Base-by-base conservation (phyloP, 371 early-diverging fungal species). In the Rhizomucor miehei region DNA sequence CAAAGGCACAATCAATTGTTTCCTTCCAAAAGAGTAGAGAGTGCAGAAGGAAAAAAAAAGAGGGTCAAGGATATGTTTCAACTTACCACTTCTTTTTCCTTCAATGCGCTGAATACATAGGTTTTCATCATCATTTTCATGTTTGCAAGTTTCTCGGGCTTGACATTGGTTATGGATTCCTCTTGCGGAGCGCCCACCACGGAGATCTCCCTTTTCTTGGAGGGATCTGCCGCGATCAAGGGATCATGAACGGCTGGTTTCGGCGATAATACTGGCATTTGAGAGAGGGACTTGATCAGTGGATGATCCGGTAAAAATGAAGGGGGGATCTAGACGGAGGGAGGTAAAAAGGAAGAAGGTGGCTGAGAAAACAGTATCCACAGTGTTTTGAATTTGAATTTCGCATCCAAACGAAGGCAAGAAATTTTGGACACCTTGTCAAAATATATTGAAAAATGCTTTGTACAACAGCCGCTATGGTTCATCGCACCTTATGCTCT, bases 71-170 rank as follows among this genome's bases (percentile, higher is more conserved):
- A 12, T 11, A 46, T 34, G 35, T 11, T 40, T 44, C 59, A 41
- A 60, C 60, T 73, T 73, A 77, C 77, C 74, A 73, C 67, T 36
- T 69, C 70, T 44, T 73, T 69, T 52, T 73, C 74, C 34, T 69
- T 64, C 13, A 77, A 54, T 34, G 77, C 77, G 20, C 77, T 74
- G 41, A 56, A 48, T 14, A 73, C 53, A 57, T 59, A 77, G 3
- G 67, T 65, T 23, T 59, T 63, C 74, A 77, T 77, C 57, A 82
- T 71, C 39, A 70, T 60, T 48, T 61, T 69, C 59, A 72, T 66
- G 39, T 77, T 73, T 14, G 29, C 49, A 11, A 55, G 48, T 20
- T 55, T 55, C 14, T 46, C 48, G 13, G 12, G 14, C 16, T 21
- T 44, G 11, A 55, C 24, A 40, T 38, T 55, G 12, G 45, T 48